Evolutionary conservation across 2,329 filamentous ascomycete genomes (phyloP), one percentile per base, ranked within the genome.

Genomic region (Dactylellina leptospora): DNA sequence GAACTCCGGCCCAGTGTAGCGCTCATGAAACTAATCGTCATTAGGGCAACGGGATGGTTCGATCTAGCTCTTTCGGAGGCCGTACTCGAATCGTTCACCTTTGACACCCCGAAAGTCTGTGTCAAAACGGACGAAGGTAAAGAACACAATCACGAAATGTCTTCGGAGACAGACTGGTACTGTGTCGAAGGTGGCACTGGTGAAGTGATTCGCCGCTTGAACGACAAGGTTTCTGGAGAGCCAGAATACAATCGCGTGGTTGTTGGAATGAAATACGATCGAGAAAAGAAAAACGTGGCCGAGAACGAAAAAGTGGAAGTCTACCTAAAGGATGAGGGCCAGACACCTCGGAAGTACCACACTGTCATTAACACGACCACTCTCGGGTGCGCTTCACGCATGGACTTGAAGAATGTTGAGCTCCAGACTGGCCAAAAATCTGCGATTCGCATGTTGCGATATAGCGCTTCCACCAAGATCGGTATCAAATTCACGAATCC

Each of bases 401-500:
- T 76, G 66, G 73, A 75, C 25, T n/a, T 74, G 11, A 51, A 47
- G 2, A 25, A 30, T 6, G 45, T 75, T 38, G 55, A 74, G 5
- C 63, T 74, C 10, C 62, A 73, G 3, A 56, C 48, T 1, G 13
- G 18, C 13, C 76, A 76, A 55, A 78, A 78, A 25, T 30, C 69
- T 9, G 80, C 79, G 4, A 78, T 80, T 44, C 78, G 80, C 9
- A 62, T 62, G 5, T 75, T 81, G 2, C 54, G 63, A 22, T 81
- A 81, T 64, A 78, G 74, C 45, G 68, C 71, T 18, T 76, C 79
- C 4, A 69, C 62, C 68, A 81, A 81, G 59, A 77, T 81, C 5
- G 79, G 69, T 22, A 78, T 81, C 20, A 80, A 79, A 36, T 82
- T 82, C 75, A 77, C 62, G 13, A 54, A 62, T 1, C 69, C 75